Conservation (phyloP, 495 filamentous ascomycete species). For the Aspergillus heteromorphus region DNA sequence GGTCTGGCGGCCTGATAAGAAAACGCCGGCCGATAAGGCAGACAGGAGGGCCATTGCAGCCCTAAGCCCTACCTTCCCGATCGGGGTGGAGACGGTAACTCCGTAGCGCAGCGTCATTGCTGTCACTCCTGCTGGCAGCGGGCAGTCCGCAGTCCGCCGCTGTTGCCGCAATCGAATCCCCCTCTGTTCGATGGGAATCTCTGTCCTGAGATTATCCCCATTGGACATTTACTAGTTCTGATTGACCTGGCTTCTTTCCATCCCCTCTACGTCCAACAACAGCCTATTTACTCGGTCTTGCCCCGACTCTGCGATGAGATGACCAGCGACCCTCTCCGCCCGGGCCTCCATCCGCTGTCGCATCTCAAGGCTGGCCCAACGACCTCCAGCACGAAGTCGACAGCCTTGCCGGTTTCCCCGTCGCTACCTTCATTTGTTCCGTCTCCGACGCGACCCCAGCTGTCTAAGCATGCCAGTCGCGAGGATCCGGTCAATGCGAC, state of each 20-base stretch:
- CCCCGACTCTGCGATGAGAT: constrained; percentile 32
- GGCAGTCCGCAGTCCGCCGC: neutral
- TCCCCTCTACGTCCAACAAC: neutral
- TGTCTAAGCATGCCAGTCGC: constrained; percentile 18
- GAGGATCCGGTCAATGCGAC: constrained; percentile 33
- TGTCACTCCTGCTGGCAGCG: neutral
- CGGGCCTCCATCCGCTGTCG: constrained; percentile 40
- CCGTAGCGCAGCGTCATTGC: constrained; percentile 15
- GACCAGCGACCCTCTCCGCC: constrained; percentile 33
- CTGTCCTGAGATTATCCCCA: neutral
- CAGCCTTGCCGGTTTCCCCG: constrained; percentile 24
- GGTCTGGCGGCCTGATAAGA: neutral
- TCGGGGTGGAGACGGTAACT: constrained; percentile 11
- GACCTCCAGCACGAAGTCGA: constrained; percentile 41
- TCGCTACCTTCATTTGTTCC: constrained; percentile 25
- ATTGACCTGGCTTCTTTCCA: neutral
- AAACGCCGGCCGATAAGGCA: constrained; percentile 12
- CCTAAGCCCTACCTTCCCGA: constrained; percentile 35
- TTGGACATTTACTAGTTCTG: neutral
- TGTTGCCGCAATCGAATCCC: neutral
- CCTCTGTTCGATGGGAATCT: neutral
- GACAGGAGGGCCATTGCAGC: constrained; percentile 7
- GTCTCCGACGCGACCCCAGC: constrained; percentile 30
- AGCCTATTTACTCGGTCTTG: constrained; percentile 5
- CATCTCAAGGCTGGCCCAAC: constrained; percentile 48